phyloP scores from a whole-genome alignment of 169 alveolate genomes.

The Plasmodium inui region DNA sequence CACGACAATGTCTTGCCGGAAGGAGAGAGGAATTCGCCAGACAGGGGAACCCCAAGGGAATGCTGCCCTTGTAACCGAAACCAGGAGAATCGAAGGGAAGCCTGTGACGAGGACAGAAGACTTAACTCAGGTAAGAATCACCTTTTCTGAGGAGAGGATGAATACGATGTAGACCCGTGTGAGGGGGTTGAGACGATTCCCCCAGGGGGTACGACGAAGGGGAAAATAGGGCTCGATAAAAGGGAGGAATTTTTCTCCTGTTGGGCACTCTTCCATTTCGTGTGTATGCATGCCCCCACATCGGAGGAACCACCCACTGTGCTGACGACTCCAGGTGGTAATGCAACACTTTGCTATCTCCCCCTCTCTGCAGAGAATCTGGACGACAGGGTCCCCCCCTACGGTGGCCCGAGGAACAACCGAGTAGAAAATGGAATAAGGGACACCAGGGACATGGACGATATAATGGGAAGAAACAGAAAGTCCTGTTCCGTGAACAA shows the following conservation, averaged over 20 bases:
- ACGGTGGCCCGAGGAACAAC: not conserved
- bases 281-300: not conserved
- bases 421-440: conserved; percentile 5
- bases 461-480: not conserved
- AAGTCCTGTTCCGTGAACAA: conserved; percentile 22
- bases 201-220: not conserved
- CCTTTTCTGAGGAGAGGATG: not conserved
- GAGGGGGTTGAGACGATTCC: not conserved
- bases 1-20: not conserved
- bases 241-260: not conserved
- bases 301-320: not conserved
- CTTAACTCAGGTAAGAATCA: not conserved
- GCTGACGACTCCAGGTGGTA: not conserved
- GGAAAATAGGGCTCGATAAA: not conserved
- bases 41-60: not conserved
- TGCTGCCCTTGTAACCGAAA: not conserved
- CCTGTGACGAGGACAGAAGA: not conserved
- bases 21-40: not conserved
- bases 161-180: not conserved
- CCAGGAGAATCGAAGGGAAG: not conserved
- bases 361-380: not conserved
- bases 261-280: not conserved
- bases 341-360: not conserved
- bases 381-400: not conserved
- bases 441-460: not conserved